Evolutionary conservation across 306 rosid species (phyloP).

Genomic region (Morella rubra): DNA sequence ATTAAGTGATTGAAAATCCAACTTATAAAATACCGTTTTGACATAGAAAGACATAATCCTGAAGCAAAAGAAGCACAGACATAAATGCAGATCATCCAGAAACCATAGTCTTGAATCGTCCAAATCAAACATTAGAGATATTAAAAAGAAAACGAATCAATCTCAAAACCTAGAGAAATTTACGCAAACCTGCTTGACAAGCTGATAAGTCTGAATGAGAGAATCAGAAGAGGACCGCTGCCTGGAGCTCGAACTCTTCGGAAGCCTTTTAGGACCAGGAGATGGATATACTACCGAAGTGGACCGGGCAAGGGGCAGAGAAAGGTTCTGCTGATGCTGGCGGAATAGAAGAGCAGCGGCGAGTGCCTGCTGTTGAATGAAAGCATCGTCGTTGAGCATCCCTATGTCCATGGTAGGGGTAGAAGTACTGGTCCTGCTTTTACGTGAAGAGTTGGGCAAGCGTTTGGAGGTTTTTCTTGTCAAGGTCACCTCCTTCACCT

Average conservation of each 20-base stretch:
- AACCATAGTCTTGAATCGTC: not conserved
- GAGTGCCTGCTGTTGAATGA: slow-evolving; percentile 69
- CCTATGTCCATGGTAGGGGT: slow-evolving; percentile 37
- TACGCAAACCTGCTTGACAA: slow-evolving; percentile 56
- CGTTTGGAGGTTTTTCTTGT: not conserved
- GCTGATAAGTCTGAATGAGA: slow-evolving; percentile 82
- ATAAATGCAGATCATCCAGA: not conserved
- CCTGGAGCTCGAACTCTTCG: slow-evolving; percentile 83
- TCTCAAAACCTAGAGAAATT: not conserved
- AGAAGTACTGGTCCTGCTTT: slow-evolving; percentile 41
- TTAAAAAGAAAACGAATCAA: not conserved
- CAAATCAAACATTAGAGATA: not conserved
- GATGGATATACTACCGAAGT: slow-evolving; percentile 63
- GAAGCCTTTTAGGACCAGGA: slow-evolving; percentile 56
- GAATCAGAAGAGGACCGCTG: slow-evolving; percentile 79
- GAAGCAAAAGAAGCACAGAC: not conserved
- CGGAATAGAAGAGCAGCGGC: slow-evolving; percentile 60
- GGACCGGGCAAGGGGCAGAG: slow-evolving; percentile 68
- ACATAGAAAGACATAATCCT: not conserved
- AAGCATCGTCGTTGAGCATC: slow-evolving; percentile 45
- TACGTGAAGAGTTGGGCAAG: slow-evolving; percentile 22
- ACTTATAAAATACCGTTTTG: too few relatives aligned
- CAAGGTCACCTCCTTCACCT: not conserved
- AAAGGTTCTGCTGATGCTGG: slow-evolving; percentile 47
- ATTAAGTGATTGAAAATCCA: not conserved